Percentiles rank a stretch among this genome's conserved stretches.
Evolutionary conservation across 2,329 filamentous ascomycete genomes (phyloP).

Genomic region (Leptographium flavum): DNA sequence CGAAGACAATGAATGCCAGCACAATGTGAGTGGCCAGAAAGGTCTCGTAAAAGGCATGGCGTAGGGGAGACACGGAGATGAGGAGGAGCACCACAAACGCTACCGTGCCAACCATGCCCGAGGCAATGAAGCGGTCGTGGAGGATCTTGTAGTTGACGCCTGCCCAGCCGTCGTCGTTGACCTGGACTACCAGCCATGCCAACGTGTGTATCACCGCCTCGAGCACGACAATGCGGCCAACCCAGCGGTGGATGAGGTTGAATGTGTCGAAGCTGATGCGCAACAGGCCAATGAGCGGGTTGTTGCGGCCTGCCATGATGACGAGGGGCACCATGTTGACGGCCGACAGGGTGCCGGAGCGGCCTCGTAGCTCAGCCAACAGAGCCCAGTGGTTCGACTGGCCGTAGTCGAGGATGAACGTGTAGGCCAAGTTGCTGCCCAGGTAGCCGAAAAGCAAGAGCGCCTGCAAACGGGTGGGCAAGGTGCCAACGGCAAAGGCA

Average conservation of each 20-base stretch:
- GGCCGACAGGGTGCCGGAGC: conserved; percentile 69
- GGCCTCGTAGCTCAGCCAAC: conserved; percentile 69
- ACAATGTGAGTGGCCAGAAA: conserved; percentile 81
- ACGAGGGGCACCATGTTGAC: conserved; percentile 89
- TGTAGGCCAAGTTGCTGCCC: conserved; percentile 46
- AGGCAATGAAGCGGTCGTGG: conserved; percentile 48
- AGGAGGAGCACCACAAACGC: conserved; percentile 54
- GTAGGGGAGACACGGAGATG: conserved; percentile 61
- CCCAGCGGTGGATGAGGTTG: conserved; percentile 79
- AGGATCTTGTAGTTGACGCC: conserved; percentile 40
- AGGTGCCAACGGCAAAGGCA: conserved; percentile 38
- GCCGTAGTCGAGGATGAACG: conserved; percentile 46
- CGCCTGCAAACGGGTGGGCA: conserved; percentile 50
- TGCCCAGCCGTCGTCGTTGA: conserved; percentile 47
- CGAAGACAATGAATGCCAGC: conserved; percentile 52
- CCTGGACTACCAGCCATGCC: conserved; percentile 61
- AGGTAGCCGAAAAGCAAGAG: conserved; percentile 43
- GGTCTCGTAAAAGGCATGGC: conserved; percentile 94
- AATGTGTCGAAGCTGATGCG: conserved; percentile 92
- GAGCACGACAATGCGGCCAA: conserved; percentile 57
- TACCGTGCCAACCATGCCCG: conserved; percentile 35
- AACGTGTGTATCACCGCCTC: conserved; percentile 57
- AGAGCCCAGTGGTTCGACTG: conserved; percentile 46
- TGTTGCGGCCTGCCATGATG: conserved; percentile 82
- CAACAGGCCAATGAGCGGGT: conserved; percentile 69